Base-by-base conservation (phyloP, 495 filamentous ascomycete genomes). In the Glutinoglossum americanum region DNA sequence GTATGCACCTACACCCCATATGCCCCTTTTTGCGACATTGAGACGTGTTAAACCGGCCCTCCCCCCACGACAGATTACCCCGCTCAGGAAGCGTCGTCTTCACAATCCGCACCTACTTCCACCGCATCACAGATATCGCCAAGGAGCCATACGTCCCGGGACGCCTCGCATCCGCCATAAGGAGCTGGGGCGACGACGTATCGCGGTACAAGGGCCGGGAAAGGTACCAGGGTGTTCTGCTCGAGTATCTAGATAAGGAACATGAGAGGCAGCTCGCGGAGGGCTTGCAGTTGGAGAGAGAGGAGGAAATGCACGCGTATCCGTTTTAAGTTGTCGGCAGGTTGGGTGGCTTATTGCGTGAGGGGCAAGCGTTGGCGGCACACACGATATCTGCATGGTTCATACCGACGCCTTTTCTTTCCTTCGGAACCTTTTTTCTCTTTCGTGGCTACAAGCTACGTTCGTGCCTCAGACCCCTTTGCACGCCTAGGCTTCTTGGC, bases 151-250 rank as follows among this genome's bases (percentile, higher is more conserved):
- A 79, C 64, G 82, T 87, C 8, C 83, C 85, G 0, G 84, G 84
- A 0, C 62, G 85, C 49, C 64, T 89, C 65, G 84, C 84, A 32
- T 80, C 77, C 59, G 85, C 81, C 26, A 68, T 89, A 13, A 69
- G 89, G 59, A 93, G 85, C 69, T 94, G 88, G 89, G 84, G 83
- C 0, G 81, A 87, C 54, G 84, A 92, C 74, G 88, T 94, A 10
- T 76, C 77, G 33, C 71, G 70, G 68, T 94, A 95, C 67, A 93
- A 93, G 72, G 88, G 89, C 21, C 82, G 76, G 71, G 85, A 87
- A 64, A 79, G 73, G 65, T 94, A 87, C 70, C 74, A 76, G 60
- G 82, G 85, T 35, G 81, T 93, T 3, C 67, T 95, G 66, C 68
- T 94, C 62, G 84, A 89, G 71, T 95, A 80, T 71, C 65, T 95